Conservation (phyloP, 768 basidiomycete genomes). For the Boletus bicolor region DNA sequence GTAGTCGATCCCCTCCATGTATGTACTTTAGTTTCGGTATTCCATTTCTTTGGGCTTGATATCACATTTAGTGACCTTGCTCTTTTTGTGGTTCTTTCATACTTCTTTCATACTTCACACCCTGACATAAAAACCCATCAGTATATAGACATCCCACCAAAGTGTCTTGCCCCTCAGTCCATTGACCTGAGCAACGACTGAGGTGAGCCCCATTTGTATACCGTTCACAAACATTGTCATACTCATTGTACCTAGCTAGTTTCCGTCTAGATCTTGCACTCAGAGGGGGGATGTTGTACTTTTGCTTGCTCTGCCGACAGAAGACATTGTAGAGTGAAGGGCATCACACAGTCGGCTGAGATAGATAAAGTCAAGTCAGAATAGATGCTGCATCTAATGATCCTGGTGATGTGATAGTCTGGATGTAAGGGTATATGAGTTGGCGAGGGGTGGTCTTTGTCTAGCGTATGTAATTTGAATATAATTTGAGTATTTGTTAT, state of each 20-base stretch:
- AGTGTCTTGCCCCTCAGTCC: too few relatives aligned
- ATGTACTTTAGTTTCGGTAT: too few relatives aligned
- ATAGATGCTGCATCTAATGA: background rate
- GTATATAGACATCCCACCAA: too few relatives aligned
- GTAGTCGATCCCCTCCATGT: too few relatives aligned
- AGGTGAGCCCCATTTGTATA: background rate
- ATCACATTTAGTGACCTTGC: too few relatives aligned
- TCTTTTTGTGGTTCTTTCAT: too few relatives aligned
- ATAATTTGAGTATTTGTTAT: too few relatives aligned
- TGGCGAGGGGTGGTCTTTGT: conserved; percentile 8
- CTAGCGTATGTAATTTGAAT: conserved; percentile 16
- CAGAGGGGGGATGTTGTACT: background rate
- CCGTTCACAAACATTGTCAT: conserved; percentile 16
- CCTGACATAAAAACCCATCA: too few relatives aligned
- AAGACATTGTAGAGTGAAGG: background rate
- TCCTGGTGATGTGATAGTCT: conserved; percentile 14
- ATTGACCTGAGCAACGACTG: too few relatives aligned
- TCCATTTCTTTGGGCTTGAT: too few relatives aligned
- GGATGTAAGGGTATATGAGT: conserved; percentile 14
- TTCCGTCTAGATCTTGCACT: background rate
- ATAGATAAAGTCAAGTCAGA: background rate
- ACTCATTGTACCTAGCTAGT: too few relatives aligned
- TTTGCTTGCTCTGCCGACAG: background rate
- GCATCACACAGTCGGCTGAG: background rate
- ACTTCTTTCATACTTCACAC: too few relatives aligned